Percentiles rank a stretch among this genome's conserved stretches.
These are phyloP conservation scores for Pleurotus citrinopileatus DNA, from an alignment of 768 basidiomycete species.

Conservation along the genomic window DNA sequence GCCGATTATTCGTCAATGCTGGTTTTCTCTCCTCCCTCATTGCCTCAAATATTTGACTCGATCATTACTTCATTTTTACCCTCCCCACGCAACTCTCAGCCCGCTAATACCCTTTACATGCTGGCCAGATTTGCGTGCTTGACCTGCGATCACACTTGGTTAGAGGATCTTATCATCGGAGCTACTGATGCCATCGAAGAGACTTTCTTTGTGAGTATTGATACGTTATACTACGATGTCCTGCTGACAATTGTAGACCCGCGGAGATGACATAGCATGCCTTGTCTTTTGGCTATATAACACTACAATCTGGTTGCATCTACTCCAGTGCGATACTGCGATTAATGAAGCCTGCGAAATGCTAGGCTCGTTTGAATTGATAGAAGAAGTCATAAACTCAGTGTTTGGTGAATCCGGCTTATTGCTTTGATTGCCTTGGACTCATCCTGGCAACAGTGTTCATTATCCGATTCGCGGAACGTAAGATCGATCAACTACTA, in stretches of 20 bases:
- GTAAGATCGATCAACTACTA: constrained; percentile 81
- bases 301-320: constrained; percentile 84
- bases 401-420: constrained; percentile 68
- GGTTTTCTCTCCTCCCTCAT: constrained; percentile 79
- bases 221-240: constrained; percentile 6
- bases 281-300: constrained; percentile 97
- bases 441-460: constrained; percentile 60
- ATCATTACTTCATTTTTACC: constrained; percentile 77
- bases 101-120: constrained; percentile 90
- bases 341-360: constrained; percentile 80
- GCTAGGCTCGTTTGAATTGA: constrained; percentile 78
- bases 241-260: constrained; percentile 46
- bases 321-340: constrained; percentile 81
- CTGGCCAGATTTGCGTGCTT: constrained; percentile 90
- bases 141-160: constrained; percentile 87
- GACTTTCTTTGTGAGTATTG: constrained; percentile 75
- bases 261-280: constrained; percentile 80
- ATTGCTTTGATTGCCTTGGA: neutral
- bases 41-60: constrained; percentile 79
- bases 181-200: constrained; percentile 93
- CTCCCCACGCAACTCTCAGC: constrained; percentile 70
- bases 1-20: constrained; percentile 86
- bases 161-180: constrained; percentile 89
- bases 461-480: constrained; percentile 89
- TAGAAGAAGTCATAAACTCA: constrained; percentile 92